Percentiles rank a stretch among this genome's conserved stretches.
phyloP scores from a whole-genome alignment of 208 protist species.

The Acanthamoeba royreba region DNA sequence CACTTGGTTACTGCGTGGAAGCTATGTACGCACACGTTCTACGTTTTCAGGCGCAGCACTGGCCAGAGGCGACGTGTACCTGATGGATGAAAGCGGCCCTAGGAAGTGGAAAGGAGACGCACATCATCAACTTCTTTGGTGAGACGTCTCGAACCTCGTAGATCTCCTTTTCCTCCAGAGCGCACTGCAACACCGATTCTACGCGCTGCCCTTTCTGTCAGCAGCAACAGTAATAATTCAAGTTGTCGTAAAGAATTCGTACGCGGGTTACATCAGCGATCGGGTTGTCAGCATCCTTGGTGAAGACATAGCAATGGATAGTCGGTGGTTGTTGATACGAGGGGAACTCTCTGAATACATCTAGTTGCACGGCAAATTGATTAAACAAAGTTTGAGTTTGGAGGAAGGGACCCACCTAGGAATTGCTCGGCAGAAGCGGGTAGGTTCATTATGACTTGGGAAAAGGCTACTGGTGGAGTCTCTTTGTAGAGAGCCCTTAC shows the following conservation, averaged over 20 bases:
- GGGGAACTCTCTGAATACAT: conserved; percentile 47
- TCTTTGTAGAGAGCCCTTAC: conserved; percentile 73
- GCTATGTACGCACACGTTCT: too few relatives aligned
- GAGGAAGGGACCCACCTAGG: conserved; percentile 70
- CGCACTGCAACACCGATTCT: background rate
- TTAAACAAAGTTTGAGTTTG: background rate
- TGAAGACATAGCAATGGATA: conserved; percentile 57
- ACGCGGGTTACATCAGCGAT: background rate
- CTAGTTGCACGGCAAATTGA: background rate
- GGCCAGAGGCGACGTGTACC: too few relatives aligned
- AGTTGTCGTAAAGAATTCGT: background rate
- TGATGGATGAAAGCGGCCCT: background rate
- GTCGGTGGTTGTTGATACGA: conserved; percentile 17
- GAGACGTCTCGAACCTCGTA: conserved; percentile 91
- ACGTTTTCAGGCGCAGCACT: too few relatives aligned
- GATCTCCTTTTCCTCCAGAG: conserved; percentile 66
- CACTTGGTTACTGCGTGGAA: too few relatives aligned
- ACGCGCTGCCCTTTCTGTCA: background rate
- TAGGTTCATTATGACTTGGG: conserved; percentile 96
- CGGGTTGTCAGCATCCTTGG: background rate
- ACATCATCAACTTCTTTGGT: conserved; percentile 93
- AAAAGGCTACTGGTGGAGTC: conserved; percentile 54
- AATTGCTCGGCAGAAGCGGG: conserved; percentile 94
- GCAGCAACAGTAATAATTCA: background rate
- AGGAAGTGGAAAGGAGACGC: conserved; percentile 85